Evolutionary conservation across 805 yeast genomes (phyloP).

Genomic region (Komagataella populi): DNA sequence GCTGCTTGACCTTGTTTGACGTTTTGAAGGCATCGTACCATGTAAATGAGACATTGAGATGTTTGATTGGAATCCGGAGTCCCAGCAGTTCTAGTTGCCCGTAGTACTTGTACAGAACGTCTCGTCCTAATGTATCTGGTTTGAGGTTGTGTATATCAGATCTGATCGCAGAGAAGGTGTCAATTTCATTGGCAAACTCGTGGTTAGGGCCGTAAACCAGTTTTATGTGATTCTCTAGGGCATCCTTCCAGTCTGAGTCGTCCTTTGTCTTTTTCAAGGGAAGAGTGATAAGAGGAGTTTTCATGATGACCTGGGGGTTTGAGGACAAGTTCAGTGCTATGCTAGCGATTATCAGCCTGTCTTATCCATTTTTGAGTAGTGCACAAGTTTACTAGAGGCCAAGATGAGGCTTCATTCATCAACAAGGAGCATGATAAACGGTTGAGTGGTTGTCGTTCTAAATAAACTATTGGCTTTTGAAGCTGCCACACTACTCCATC

Average conservation of each 20-base stretch:
- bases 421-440: too few species aligned
- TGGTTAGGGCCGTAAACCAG: conserved; percentile 48
- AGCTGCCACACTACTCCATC: too few species aligned
- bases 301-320: conserved; percentile 6
- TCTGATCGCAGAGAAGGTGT: conserved; percentile 41
- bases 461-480: too few species aligned
- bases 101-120: conserved; percentile 53
- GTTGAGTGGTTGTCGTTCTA: too few species aligned
- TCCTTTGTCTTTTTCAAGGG: conserved; percentile 30
- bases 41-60: conserved; percentile 47
- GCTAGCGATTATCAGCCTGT: not conserved
- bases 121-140: conserved; percentile 28
- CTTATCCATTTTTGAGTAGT: not conserved
- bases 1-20: conserved; percentile 42
- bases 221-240: conserved; percentile 42
- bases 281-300: conserved; percentile 13
- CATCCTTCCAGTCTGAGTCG: conserved; percentile 51
- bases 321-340: not conserved
- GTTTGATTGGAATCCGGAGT: conserved; percentile 54
- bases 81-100: conserved; percentile 74
- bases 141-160: conserved; percentile 39
- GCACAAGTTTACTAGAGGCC: not conserved
- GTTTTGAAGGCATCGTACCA: conserved; percentile 71
- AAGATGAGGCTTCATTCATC: too few species aligned
- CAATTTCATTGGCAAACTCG: conserved; percentile 45